Base-by-base conservation (phyloP, 352 stramenopile species). In the Phytopythium sindhum region DNA sequence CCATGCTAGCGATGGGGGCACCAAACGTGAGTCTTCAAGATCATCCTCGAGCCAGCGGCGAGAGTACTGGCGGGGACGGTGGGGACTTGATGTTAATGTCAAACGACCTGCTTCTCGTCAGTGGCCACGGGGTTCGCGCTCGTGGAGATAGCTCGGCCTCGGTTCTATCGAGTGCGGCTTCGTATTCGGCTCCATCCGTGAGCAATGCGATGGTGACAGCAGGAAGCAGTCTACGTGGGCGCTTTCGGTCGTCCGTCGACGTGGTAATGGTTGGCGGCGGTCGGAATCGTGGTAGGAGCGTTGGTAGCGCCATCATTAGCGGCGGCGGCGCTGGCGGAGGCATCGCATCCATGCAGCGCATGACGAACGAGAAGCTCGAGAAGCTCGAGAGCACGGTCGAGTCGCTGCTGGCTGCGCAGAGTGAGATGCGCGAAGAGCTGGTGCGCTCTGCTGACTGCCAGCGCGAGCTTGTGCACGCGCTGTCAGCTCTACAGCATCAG, bases 351-450 rank as follows among this genome's bases (percentile, higher is more conserved):
- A 63, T 69, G 24, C 70, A 77, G 48, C 65, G 58, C 39, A 47
- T 59, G 5, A 67, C 67, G 10, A 14, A 58, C 4, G 62, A 57
- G 11, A 88, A 86, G 57, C 45, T 90, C 17, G 78, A 90, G 33
- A 76, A 70, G 51, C 74, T 88, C 10, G 77, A 90, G 60, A 62
- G 66, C 7, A 77, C 66, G 17, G 72, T 89, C 31, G 74, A 73
- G 44, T 61, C 63, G 15, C 33, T 89, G 17, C 47, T 76, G 39
- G 64, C 52, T 14, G 50, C 61, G 6, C 78, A 90, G 47, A 53
- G 10, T 23, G 77, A 88, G 52, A 80, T 87, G 39, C 75, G 80
- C 31, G 69, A 85, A 37, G 70, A 84, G 17, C 68, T 84, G 26
- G 57, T 57, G 29, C 65, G 65, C 41, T 61, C 63, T 14, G 55